Base-by-base conservation (phyloP, 345 rosid species). In the Excoecaria cochinchinensis region DNA sequence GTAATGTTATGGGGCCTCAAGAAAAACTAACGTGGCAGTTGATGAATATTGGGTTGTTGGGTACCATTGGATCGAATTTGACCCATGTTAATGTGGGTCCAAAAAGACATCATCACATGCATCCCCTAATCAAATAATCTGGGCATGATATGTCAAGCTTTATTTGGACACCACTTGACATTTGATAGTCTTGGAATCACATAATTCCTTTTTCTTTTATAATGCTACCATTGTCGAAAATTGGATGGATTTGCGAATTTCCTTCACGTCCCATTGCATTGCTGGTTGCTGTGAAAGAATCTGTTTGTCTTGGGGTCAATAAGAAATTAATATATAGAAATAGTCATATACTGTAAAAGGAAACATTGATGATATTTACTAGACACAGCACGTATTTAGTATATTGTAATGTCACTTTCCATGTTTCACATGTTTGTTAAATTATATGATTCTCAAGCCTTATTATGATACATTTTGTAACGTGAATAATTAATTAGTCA, bases 81-180 rank as follows among this genome's bases (percentile, higher is more conserved):
- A 62, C 46, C 36, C 16, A 4, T 63, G 55, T 25, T 3, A 31
- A 13, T 52, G 56, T 71, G 75, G 83, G 79, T 8, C 63, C 76
- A 46, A 7, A 62, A 7, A 44, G 67, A 74, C 81, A 76, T 60
- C 58, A 61, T 80, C 79, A 78, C 82, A 70, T 80, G 80, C 79
- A 73, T 67, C 71, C 36, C 65, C 72, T 8, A 76, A 76, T 66
- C 67, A 75, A 73, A 80, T 75, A 40, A 82, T 77, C 67, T 60
- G 50, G 19, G 75, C 74, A 73, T 77, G 62, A 80, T 61, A 70
- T 82, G 79, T 62, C 53, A 24, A 17, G 51, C 83, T 74, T 77
- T 82, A 72, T 5, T 15, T 40, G 4, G 66, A 78, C 82, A 84
- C 25, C 72, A 78, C 8, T 31, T 48, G 81, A 63, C 70, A 31